Percentiles rank a stretch among this genome's conserved stretches.
Evolutionary conservation across 805 yeast species (phyloP).

Genomic region (Hanseniaspora lachancei): DNA sequence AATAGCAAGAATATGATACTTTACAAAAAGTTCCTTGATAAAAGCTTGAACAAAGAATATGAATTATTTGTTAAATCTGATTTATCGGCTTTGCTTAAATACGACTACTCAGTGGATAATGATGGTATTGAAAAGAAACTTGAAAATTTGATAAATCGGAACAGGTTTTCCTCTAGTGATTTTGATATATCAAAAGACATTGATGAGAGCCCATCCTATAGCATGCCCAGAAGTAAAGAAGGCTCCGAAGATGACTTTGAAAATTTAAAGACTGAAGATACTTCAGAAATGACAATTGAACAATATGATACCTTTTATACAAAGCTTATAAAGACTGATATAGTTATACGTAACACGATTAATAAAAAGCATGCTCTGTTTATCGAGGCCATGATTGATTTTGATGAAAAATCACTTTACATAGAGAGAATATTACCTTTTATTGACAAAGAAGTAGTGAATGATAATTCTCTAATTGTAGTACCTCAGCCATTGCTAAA

Average conservation of each 20-base stretch:
- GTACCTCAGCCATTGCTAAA: not conserved
- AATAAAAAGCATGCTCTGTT: not conserved
- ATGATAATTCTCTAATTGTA: not conserved
- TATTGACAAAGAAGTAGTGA: not conserved
- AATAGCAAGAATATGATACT: slow-evolving; percentile 1
- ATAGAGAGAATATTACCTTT: not conserved
- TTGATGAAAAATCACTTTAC: not conserved
- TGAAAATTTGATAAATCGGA: not conserved
- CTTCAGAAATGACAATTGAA: not conserved
- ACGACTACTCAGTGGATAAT: not conserved
- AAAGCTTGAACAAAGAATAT: not conserved
- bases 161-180: not conserved
- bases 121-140: not conserved
- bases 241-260: not conserved
- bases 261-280: not conserved
- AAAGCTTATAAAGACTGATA: not conserved
- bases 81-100: not conserved
- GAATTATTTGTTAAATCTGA: slow-evolving; percentile 9
- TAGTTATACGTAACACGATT: not conserved
- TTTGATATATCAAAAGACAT: not conserved
- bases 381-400: not conserved
- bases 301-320: not conserved
- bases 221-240: not conserved
- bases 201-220: not conserved
- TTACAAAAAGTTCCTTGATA: not conserved